Percentiles rank a stretch among this genome's conserved stretches.
Evolutionary conservation across 2,329 filamentous ascomycete genomes (phyloP).

Genomic region (Ophiosphaerella herpotricha): DNA sequence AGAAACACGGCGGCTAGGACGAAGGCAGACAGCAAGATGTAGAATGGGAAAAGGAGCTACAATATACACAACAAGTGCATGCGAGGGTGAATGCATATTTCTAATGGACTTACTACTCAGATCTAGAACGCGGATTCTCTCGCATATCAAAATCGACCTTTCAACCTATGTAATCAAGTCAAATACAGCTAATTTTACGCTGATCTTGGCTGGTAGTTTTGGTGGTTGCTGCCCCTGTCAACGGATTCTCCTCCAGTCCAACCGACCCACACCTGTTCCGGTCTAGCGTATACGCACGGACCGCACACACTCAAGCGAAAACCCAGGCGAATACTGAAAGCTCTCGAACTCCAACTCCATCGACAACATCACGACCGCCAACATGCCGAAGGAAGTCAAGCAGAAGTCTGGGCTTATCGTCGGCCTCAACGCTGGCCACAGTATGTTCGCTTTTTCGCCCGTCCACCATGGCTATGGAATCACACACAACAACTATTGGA

Average conservation of each 20-base stretch:
- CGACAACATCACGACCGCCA: conserved; percentile 46
- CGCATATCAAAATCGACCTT: too few species aligned
- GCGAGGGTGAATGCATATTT: too few species aligned
- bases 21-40: conserved; percentile 44
- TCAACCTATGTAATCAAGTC: too few species aligned
- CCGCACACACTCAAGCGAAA: conserved; percentile 1
- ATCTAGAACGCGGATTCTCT: too few species aligned
- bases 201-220: too few species aligned
- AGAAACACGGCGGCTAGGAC: conserved; percentile 64
- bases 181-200: too few species aligned
- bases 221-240: too few species aligned
- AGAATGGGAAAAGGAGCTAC: conserved; percentile 11
- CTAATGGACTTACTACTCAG: too few species aligned
- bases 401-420: conserved; percentile 60
- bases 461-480: conserved; percentile 8
- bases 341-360: conserved; percentile 19
- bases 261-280: too few species aligned
- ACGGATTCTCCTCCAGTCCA: too few species aligned
- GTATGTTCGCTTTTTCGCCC: conserved; percentile 56
- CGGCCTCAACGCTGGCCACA: conserved; percentile 68
- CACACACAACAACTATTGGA: conserved; percentile 12
- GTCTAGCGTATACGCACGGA: background rate
- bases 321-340: conserved; percentile 1
- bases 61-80: too few species aligned
- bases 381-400: conserved; percentile 60